Base-by-base conservation (phyloP, 1,284 basidiomycete species). In the Phellopilus nigrolimitatus region DNA sequence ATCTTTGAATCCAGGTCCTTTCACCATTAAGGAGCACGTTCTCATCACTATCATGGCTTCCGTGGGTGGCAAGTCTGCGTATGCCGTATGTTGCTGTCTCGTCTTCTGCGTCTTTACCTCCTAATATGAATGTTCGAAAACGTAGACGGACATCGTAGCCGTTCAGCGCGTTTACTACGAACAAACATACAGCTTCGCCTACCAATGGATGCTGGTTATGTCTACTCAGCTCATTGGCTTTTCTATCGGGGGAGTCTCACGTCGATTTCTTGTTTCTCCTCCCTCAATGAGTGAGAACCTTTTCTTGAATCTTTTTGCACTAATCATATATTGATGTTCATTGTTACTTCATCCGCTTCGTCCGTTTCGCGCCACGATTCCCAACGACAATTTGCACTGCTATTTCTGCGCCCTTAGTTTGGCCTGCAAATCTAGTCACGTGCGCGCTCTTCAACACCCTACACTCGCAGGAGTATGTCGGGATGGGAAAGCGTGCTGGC, bases 221-320 rank as follows among this genome's bases (percentile, higher is more conserved):
- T 78, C 77, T 19, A 83, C 81, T 6, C 82, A 88, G 61, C 69
- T 85, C 47, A 80, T 88, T 58, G 85, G 82, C 0, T 82, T 82
- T 61, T 82, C 80, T 7, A 80, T 84, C 55, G 79, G 80, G 30
- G 81, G 82, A 27, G 73, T 84, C 50, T 71, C 73, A 28, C 73
- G 78, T 19, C 73, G 79, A 10, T 82, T 83, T 68, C 70, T 91
- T 44, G 84, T 88, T n/a, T 74, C 80, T 50, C 88, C 89, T 0
- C 82, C 86, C 0, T 80, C 81, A 7, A 88, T 91, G 84, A 85
- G 78, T 80, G 62, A 56, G 74, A 59, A 17, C 12, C 10, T 31
- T 47, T 25, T 25, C 21, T 21, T 34, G 25, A 25, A 22, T 15
- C 4, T 31, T 42, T 17, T 17, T 6, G 34, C 7, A 17, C 3